These are phyloP conservation scores for Starmerella sp. DNA, from an alignment of 805 yeast genomes.

Conservation along the genomic window DNA sequence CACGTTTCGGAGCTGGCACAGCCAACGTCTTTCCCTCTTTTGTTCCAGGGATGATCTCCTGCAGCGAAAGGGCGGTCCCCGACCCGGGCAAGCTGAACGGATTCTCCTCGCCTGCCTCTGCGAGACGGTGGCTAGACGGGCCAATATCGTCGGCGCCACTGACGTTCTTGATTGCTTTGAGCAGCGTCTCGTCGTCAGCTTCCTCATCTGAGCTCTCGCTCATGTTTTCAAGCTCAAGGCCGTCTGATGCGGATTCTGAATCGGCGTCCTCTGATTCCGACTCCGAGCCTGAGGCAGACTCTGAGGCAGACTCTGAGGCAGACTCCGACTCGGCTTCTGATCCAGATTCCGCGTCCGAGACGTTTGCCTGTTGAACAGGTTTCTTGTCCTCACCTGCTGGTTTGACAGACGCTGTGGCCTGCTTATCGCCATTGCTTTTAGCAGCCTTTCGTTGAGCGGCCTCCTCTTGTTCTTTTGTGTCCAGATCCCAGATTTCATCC, in stretches of 20 bases:
- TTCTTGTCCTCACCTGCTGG: neutral
- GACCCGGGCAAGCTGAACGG: slow-evolving; percentile 21
- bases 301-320: slow-evolving; percentile 11
- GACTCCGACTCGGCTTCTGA: slow-evolving; percentile 17
- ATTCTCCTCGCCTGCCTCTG: slow-evolving; percentile 29
- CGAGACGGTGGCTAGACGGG: slow-evolving; percentile 17
- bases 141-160: slow-evolving; percentile 12
- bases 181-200: slow-evolving; percentile 39
- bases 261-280: slow-evolving; percentile 9
- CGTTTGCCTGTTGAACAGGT: neutral
- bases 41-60: slow-evolving; percentile 42
- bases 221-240: slow-evolving; percentile 22
- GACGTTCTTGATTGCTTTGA: slow-evolving; percentile 28
- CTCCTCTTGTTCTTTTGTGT: slow-evolving; percentile 38
- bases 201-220: slow-evolving; percentile 32
- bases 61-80: slow-evolving; percentile 45
- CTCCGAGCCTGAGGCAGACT: slow-evolving; percentile 12
- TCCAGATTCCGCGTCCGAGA: neutral
- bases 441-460: neutral
- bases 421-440: neutral
- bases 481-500: slow-evolving; percentile 84
- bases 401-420: neutral
- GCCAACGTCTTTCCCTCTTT: slow-evolving; percentile 40
- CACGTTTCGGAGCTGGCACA: slow-evolving; percentile 75
- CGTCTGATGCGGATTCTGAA: slow-evolving; percentile 13